These are phyloP conservation scores for Penicillium sp. DNA, from an alignment of 2,329 filamentous ascomycete genomes.

Conservation along the genomic window DNA sequence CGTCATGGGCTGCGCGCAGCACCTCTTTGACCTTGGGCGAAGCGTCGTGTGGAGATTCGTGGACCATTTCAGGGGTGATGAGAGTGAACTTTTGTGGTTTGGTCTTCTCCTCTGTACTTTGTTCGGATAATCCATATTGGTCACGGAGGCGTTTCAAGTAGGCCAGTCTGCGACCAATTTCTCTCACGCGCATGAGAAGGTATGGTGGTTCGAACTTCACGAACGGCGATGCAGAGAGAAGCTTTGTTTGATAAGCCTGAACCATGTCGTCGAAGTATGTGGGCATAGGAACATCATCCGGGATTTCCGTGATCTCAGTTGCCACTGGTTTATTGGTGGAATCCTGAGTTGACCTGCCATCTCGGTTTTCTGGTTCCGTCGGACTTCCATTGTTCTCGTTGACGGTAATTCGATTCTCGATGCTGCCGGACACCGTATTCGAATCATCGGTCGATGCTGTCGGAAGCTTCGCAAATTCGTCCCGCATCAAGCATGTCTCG, in stretches of 20 bases:
- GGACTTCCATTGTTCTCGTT: constrained; percentile 2
- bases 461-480: constrained; percentile 83
- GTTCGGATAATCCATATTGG: constrained; percentile 47
- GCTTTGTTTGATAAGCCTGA: constrained; percentile 83
- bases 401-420: constrained; percentile 7
- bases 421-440: constrained; percentile 5
- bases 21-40: constrained; percentile 88
- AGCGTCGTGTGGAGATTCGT: constrained; percentile 70
- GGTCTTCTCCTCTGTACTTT: constrained; percentile 55
- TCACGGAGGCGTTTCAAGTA: constrained; percentile 80
- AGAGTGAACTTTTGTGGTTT: constrained; percentile 74
- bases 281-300: constrained; percentile 75
- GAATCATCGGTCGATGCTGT: constrained; percentile 50
- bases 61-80: constrained; percentile 93
- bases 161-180: constrained; percentile 77
- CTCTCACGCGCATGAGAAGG: constrained; percentile 81
- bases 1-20: constrained; percentile 88
- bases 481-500: constrained; percentile 87
- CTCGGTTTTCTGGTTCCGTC: constrained; percentile 3
- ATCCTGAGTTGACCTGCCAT: constrained; percentile 15
- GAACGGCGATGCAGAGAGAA: constrained; percentile 91
- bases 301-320: constrained; percentile 48
- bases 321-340: constrained; percentile 16
- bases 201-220: constrained; percentile 94
- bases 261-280: constrained; percentile 96